Evolutionary conservation across 169 alveolate species (phyloP).

Genomic region (Babesia microti): DNA sequence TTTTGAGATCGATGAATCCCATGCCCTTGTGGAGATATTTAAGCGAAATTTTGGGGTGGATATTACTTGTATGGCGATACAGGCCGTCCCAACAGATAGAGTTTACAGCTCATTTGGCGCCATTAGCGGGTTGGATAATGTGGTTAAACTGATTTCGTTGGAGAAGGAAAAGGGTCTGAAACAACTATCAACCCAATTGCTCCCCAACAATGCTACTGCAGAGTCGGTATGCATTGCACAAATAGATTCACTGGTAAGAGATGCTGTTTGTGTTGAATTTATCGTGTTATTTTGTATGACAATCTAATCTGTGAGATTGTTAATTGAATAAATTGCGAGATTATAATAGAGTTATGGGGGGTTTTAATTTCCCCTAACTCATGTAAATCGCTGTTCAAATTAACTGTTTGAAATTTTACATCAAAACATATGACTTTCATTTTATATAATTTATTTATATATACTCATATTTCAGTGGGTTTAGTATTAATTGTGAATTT

Average conservation of each 20-base stretch:
- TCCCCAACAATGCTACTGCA: constrained; percentile 77
- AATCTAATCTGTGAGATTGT: constrained; percentile 3
- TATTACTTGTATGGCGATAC: constrained; percentile 76
- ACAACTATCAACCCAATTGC: constrained; percentile 78
- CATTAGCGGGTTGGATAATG: constrained; percentile 86
- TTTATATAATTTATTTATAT: no score
- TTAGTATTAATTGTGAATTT: no score
- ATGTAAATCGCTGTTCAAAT: no score
- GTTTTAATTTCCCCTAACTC: no score
- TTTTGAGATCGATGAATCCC: constrained; percentile 84
- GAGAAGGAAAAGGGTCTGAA: constrained; percentile 82
- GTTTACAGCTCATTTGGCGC: constrained; percentile 84
- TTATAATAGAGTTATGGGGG: constrained; percentile 1
- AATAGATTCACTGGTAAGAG: constrained; percentile 22
- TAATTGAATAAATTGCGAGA: neutral
- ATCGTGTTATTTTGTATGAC: constrained; percentile 2
- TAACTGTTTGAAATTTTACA: no score
- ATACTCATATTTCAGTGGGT: no score
- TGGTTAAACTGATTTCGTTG: constrained; percentile 81
- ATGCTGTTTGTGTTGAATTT: constrained; percentile 4
- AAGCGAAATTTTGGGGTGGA: constrained; percentile 66
- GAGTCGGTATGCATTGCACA: constrained; percentile 64
- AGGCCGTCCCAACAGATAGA: constrained; percentile 80
- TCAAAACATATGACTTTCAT: no score
- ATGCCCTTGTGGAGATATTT: constrained; percentile 70